phyloP scores from a whole-genome alignment of 2,329 filamentous ascomycete genomes.

The Calonectria montana region DNA sequence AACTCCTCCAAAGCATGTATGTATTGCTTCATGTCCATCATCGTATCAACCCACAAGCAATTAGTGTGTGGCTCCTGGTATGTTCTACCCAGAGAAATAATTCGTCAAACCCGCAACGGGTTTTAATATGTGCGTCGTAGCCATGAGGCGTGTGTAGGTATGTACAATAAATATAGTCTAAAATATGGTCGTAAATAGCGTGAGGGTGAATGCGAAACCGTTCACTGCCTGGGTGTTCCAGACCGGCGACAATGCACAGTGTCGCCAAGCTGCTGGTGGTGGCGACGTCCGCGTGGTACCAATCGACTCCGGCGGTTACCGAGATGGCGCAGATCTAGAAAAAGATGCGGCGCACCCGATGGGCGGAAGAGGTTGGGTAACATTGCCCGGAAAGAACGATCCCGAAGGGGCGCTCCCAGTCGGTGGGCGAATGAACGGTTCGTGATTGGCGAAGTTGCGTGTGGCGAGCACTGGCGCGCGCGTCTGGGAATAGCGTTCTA shows the following conservation, averaged over 20 bases:
- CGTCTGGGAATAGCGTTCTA: conserved; percentile 8
- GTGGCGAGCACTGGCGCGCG: conserved; percentile 19
- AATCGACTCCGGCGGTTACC: conserved; percentile 12
- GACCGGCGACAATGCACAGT: neutral
- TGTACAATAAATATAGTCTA: conserved; percentile 22
- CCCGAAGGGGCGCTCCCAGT: neutral
- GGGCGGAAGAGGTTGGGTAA: conserved; percentile 10
- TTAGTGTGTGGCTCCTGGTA: neutral
- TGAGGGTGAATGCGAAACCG: neutral
- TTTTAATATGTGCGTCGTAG: conserved; percentile 38
- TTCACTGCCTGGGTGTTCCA: neutral
- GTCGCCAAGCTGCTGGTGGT: neutral
- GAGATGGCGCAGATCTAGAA: conserved; percentile 16
- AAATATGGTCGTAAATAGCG: neutral
- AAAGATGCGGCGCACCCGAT: neutral
- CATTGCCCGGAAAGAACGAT: neutral
- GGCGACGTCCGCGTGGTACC: conserved; percentile 2
- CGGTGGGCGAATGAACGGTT: conserved; percentile 9
- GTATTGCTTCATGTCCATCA: conserved; percentile 16
- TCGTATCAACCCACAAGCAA: neutral
- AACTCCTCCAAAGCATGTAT: conserved; percentile 5
- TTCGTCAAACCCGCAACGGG: conserved; percentile 19
- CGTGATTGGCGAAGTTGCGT: conserved; percentile 6
- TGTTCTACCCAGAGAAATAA: neutral
- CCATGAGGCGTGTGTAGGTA: conserved; percentile 9